Evolutionary conservation across 2,329 filamentous ascomycete species (phyloP).

Genomic region (Macrophomina phaseolina): DNA sequence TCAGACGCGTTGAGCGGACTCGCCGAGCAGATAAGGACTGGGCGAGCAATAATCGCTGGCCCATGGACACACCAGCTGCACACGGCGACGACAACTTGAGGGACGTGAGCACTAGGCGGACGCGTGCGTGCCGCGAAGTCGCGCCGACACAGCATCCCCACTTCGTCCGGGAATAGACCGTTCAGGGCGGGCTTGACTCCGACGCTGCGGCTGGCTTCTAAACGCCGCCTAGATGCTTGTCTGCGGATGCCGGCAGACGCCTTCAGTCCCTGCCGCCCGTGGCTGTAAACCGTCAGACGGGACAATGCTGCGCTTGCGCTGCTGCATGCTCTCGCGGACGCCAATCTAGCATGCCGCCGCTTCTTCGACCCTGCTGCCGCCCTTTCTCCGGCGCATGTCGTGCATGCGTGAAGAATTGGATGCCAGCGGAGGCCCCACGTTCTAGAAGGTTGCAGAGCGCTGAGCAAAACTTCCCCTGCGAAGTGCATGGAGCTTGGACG

Average conservation of each 20-base stretch:
- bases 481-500: neutral
- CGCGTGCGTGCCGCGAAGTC: conserved; percentile 17
- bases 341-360: neutral
- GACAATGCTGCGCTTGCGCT: neutral
- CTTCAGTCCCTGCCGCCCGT: neutral
- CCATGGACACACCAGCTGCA: neutral
- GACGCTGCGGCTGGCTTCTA: neutral
- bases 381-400: neutral
- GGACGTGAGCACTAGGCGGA: conserved; percentile 15
- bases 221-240: neutral
- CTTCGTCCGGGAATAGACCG: conserved; percentile 11
- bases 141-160: conserved; percentile 10
- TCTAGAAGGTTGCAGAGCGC: neutral
- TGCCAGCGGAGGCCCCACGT: neutral
- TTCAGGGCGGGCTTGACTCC: conserved; percentile 10
- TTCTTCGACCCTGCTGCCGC: neutral
- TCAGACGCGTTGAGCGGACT: neutral
- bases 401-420: neutral
- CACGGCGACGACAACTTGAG: conserved; percentile 9
- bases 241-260: conserved; percentile 3
- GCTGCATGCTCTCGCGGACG: neutral
- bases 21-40: conserved; percentile 11
- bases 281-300: neutral
- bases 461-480: neutral
- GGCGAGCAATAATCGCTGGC: conserved; percentile 6